Evolutionary conservation across 1,284 basidiomycete genomes (phyloP).

Genomic region (Binderoboletus segoi): DNA sequence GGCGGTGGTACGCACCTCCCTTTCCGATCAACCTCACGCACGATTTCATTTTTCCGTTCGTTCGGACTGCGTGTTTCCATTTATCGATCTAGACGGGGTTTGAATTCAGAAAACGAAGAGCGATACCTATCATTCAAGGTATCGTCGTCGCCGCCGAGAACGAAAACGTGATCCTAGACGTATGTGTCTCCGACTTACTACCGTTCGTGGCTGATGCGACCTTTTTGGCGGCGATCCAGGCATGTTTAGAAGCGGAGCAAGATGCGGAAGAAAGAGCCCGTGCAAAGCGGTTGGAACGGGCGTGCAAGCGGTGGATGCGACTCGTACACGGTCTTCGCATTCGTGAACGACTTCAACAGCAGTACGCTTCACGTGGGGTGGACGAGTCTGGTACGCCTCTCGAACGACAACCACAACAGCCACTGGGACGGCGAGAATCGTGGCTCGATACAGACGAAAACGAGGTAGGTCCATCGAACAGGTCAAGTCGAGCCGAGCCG

Average conservation of each 20-base stretch:
- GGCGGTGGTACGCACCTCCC: slow-evolving; percentile 72
- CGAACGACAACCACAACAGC: slow-evolving; percentile 4
- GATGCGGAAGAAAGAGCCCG: slow-evolving; percentile 78
- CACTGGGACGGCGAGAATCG: slow-evolving; percentile 15
- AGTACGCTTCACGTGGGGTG: slow-evolving; percentile 61
- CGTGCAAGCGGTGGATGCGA: slow-evolving; percentile 87
- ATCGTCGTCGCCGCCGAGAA: slow-evolving; percentile 87
- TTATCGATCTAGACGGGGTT: slow-evolving; percentile 72
- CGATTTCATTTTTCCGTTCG: slow-evolving; percentile 4
- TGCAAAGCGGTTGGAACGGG: slow-evolving; percentile 77
- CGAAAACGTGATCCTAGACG: slow-evolving; percentile 77
- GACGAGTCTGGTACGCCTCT: slow-evolving; percentile 15
- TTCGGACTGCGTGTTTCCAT: slow-evolving; percentile 4
- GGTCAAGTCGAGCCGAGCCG: background rate
- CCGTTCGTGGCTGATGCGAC: slow-evolving; percentile 11
- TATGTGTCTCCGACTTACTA: slow-evolving; percentile 37
- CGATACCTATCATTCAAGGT: slow-evolving; percentile 84
- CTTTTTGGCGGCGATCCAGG: slow-evolving; percentile 46
- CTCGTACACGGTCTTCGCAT: slow-evolving; percentile 89
- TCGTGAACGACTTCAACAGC: slow-evolving; percentile 76
- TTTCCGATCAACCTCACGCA: slow-evolving; percentile 13
- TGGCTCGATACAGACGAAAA: slow-evolving; percentile 26
- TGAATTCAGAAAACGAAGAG: slow-evolving; percentile 91
- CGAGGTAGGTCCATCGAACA: slow-evolving; percentile 23
- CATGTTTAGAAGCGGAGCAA: slow-evolving; percentile 82